Evolutionary conservation across 164 flowering plant genomes (phyloP).

Genomic region (Stephania yunnanensis): DNA sequence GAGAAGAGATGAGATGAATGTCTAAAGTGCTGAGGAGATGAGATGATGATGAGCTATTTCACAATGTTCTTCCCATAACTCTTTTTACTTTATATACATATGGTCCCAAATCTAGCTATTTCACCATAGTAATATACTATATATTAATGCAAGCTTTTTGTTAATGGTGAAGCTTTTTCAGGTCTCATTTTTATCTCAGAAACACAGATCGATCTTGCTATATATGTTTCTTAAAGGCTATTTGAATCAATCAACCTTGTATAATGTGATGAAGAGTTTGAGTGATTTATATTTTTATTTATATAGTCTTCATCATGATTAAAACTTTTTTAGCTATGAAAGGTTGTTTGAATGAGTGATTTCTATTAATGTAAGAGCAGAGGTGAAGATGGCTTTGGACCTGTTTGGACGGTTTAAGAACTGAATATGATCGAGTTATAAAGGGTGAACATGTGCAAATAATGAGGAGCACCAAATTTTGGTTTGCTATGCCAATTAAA

Average conservation of each 20-base stretch:
- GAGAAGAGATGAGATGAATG: conserved; percentile 11
- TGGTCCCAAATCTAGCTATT: conserved; percentile 24
- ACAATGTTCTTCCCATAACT: conserved; percentile 57
- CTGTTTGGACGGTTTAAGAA: not conserved
- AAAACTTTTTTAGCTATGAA: not conserved
- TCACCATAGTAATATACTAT: conserved; percentile 11
- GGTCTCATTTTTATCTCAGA: conserved; percentile 4
- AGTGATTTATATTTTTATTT: not conserved
- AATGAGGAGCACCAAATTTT: not conserved
- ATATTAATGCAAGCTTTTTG: not conserved
- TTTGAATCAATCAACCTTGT: no score
- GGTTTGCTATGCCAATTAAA: not conserved
- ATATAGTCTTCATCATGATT: not conserved
- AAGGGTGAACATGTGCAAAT: not conserved
- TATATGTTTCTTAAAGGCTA: no score
- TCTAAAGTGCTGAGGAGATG: conserved; percentile 19
- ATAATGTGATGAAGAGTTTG: no score
- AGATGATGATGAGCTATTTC: conserved; percentile 8
- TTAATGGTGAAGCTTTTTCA: not conserved
- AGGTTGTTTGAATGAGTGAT: not conserved
- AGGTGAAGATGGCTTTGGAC: not conserved
- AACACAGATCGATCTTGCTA: no score
- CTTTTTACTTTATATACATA: conserved; percentile 18
- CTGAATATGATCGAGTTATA: not conserved
- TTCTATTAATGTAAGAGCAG: not conserved